phyloP scores from a whole-genome alignment of 345 rosid species.

The Eucalyptus caleyi region DNA sequence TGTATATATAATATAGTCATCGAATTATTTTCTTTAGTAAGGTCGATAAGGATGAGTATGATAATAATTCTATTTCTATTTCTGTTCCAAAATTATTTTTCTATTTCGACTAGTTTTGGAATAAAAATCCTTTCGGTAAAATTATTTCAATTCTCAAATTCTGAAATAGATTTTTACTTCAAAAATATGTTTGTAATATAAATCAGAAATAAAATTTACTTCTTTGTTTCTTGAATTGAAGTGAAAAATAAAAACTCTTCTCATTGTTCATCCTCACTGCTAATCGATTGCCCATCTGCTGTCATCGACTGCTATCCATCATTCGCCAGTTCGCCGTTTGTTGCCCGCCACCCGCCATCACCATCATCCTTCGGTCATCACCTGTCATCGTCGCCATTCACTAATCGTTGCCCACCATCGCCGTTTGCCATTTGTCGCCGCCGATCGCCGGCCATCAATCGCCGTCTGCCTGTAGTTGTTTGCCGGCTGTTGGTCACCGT shows the following conservation, averaged over 20 bases:
- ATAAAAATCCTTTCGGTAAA: rapidly evolving
- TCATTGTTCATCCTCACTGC: rapidly evolving
- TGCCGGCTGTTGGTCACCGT: rapidly evolving
- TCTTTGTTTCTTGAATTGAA: too few relatives aligned
- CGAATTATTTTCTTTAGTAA: background rate
- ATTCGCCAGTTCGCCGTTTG: too few relatives aligned
- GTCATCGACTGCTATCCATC: background rate
- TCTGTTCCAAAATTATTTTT: too few relatives aligned
- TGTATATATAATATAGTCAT: background rate
- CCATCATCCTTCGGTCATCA: too few relatives aligned
- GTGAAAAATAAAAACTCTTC: too few relatives aligned
- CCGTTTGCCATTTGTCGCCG: rapidly evolving
- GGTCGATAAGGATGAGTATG: background rate
- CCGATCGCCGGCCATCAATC: rapidly evolving
- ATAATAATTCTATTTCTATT: too few relatives aligned
- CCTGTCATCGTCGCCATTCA: rapidly evolving
- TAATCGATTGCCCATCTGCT: rapidly evolving
- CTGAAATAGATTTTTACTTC: too few relatives aligned
- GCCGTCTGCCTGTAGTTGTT: rapidly evolving
- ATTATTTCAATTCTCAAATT: too few relatives aligned
- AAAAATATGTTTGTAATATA: too few relatives aligned
- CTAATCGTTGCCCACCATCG: rapidly evolving
- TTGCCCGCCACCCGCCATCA: background rate
- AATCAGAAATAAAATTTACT: too few relatives aligned
- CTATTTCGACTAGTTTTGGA: rapidly evolving